Conservation (phyloP, 2,329 filamentous ascomycete species). For the Sarocladium kiliense region DNA sequence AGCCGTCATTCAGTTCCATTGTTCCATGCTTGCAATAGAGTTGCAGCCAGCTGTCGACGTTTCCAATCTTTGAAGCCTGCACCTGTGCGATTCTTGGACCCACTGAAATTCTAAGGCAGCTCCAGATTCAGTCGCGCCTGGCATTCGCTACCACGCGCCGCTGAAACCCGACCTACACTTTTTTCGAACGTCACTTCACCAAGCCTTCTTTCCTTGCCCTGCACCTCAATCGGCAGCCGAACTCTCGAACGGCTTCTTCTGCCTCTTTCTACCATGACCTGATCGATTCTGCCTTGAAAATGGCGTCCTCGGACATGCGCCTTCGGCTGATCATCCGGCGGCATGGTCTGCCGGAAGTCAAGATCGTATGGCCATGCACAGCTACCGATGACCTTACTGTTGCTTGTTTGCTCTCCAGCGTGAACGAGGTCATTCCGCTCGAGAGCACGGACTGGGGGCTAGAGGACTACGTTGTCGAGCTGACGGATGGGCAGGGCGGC, state of each 20-base stretch:
- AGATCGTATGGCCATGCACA: slow-evolving; percentile 65
- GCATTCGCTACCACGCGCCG: not conserved
- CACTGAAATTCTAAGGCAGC: not conserved
- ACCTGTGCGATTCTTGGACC: not conserved
- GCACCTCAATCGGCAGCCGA: not conserved
- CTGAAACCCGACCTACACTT: not conserved
- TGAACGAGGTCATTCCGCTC: slow-evolving; percentile 77
- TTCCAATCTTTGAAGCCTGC: not conserved
- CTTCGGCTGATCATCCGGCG: slow-evolving; percentile 69
- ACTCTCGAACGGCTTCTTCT: not conserved
- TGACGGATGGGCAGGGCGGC: slow-evolving; percentile 46
- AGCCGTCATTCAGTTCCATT: no score
- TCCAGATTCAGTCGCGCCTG: not conserved
- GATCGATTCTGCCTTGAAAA: slow-evolving; percentile 11
- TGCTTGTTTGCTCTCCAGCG: slow-evolving; percentile 67
- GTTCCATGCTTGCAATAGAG: no score
- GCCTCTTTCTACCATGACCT: slow-evolving; percentile 1
- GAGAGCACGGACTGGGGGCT: slow-evolving; percentile 79
- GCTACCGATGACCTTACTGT: slow-evolving; percentile 60
- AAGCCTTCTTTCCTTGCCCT: not conserved
- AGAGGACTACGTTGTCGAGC: slow-evolving; percentile 83
- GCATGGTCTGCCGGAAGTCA: slow-evolving; percentile 66
- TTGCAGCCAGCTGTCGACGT: not conserved
- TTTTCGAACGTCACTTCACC: not conserved
- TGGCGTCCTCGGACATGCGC: slow-evolving; percentile 47